Conservation (phyloP, 345 rosid genomes). For the Jatropha curcas region DNA sequence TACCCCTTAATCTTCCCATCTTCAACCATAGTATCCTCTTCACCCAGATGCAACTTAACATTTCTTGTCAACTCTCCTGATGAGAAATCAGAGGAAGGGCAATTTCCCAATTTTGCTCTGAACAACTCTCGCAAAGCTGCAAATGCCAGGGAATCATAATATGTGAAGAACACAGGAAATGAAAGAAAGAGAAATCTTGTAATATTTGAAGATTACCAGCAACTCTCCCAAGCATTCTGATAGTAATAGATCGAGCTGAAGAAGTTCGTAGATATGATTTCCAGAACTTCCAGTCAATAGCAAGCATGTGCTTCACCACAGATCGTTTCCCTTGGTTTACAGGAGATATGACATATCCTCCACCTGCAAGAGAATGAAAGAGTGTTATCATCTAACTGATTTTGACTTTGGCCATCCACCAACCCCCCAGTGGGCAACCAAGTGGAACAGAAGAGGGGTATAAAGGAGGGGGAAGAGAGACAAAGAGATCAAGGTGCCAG, state of each 20-base stretch:
- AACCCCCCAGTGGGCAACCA: background rate
- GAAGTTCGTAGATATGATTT: conserved; percentile 71
- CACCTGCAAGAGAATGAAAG: conserved; percentile 57
- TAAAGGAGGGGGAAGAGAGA: background rate
- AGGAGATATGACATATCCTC: conserved; percentile 91
- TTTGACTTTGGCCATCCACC: background rate
- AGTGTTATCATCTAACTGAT: conserved; percentile 11
- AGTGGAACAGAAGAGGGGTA: background rate
- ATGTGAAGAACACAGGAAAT: background rate
- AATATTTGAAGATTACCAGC: conserved; percentile 55
- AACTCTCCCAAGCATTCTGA: conserved; percentile 84
- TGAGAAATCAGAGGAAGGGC: conserved; percentile 54
- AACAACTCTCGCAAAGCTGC: conserved; percentile 85
- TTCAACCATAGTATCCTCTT: conserved; percentile 32
- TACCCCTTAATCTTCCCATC: conserved; percentile 42
- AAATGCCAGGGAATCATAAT: conserved; percentile 4
- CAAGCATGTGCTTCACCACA: conserved; percentile 95
- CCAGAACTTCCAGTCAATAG: conserved; percentile 95
- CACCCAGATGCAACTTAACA: conserved; percentile 39
- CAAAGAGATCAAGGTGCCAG: background rate
- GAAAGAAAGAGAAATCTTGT: conserved; percentile 9
- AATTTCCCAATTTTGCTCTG: conserved; percentile 64
- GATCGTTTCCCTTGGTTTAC: conserved; percentile 70
- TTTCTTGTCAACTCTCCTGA: conserved; percentile 65
- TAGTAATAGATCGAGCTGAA: conserved; percentile 73